phyloP scores from a whole-genome alignment of 805 yeast species.

The Barnettozyma pratensis region DNA sequence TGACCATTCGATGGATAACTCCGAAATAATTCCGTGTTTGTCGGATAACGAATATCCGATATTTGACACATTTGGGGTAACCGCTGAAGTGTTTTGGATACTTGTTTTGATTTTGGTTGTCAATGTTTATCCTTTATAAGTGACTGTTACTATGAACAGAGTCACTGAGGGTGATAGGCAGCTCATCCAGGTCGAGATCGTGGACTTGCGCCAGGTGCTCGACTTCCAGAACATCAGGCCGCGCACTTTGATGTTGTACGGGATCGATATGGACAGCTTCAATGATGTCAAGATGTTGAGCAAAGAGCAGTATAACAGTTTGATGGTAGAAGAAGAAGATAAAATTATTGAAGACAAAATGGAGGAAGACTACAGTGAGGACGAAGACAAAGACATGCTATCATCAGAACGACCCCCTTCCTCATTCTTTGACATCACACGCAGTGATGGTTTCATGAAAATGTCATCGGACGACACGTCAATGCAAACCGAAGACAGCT shows the following conservation, averaged over 20 bases:
- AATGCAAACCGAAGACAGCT: background rate
- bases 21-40: no score
- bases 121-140: no score
- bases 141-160: no score
- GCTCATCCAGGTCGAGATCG: background rate
- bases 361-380: background rate
- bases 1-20: no score
- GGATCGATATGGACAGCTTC: conserved; percentile 7
- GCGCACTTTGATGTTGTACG: conserved; percentile 2
- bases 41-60: no score
- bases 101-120: no score
- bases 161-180: background rate
- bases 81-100: no score
- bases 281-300: background rate
- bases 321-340: background rate
- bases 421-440: background rate
- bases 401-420: conserved; percentile 1
- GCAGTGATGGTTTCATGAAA: background rate
- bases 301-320: conserved; percentile 1
- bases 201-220: conserved; percentile 9
- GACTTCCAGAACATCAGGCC: conserved; percentile 2
- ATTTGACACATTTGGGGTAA: no score
- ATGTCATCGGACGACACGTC: conserved; percentile 1
- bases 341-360: background rate
- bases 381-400: background rate